phyloP scores from a whole-genome alignment of 2,329 filamentous ascomycete species.

The Pleoardoris graminearum region DNA sequence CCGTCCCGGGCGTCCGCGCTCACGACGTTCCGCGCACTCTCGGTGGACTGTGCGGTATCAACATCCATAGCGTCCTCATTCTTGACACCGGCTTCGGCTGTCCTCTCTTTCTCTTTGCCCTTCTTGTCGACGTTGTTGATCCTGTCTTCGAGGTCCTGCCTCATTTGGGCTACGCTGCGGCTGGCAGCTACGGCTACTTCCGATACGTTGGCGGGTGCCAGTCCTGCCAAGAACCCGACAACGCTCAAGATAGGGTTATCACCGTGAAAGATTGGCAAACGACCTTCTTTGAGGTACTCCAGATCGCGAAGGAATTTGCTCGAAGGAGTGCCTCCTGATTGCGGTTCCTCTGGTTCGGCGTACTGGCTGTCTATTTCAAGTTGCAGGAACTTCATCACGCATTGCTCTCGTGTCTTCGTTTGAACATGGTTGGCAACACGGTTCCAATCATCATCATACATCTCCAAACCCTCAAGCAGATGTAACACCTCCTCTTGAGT shows the following conservation, averaged over 20 bases:
- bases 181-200: constrained; percentile 77
- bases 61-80: constrained; percentile 64
- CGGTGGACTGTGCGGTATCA: constrained; percentile 54
- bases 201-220: constrained; percentile 87
- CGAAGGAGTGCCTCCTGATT: constrained; percentile 50
- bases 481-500: constrained; percentile 86
- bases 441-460: constrained; percentile 95
- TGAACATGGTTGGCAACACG: constrained; percentile 90
- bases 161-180: constrained; percentile 84
- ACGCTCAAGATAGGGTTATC: constrained; percentile 98
- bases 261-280: constrained; percentile 85
- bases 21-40: constrained; percentile 31
- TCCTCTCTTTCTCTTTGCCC: constrained; percentile 64
- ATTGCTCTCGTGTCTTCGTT: constrained; percentile 90
- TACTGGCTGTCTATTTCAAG: constrained; percentile 98
- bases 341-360: constrained; percentile 74
- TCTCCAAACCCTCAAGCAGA: constrained; percentile 86
- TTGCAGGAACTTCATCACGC: constrained; percentile 93
- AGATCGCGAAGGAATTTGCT: constrained; percentile 52
- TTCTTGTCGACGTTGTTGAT: constrained; percentile 66
- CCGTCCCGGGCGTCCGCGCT: constrained; percentile 12
- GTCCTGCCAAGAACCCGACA: constrained; percentile 87
- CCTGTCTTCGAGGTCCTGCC: constrained; percentile 75
- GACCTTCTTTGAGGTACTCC: constrained; percentile 70
- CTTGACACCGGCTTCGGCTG: constrained; percentile 52